phyloP scores from a whole-genome alignment of 2,329 filamentous ascomycete genomes.

The Sphaerulina vaccinii region DNA sequence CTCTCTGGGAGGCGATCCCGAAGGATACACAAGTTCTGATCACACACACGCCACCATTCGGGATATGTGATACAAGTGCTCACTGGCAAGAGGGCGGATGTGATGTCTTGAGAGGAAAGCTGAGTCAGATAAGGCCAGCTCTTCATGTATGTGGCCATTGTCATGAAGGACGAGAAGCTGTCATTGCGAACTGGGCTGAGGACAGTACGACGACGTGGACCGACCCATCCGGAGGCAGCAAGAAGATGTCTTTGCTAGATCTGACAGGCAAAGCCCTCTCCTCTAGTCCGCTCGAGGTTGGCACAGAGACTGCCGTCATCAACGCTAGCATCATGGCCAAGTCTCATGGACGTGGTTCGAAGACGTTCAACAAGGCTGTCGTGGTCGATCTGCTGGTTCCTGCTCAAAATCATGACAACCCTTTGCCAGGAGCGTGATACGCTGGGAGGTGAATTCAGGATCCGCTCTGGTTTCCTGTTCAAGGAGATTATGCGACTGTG shows the following conservation, averaged over 20 bases:
- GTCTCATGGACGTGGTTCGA: slow-evolving; percentile 54
- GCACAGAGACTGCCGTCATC: slow-evolving; percentile 72
- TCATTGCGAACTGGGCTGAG: slow-evolving; percentile 59
- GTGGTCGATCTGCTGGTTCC: slow-evolving; percentile 65
- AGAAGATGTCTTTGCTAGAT: slow-evolving; percentile 64
- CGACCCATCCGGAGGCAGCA: slow-evolving; percentile 58
- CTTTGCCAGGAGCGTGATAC: no score
- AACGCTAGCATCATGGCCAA: slow-evolving; percentile 75
- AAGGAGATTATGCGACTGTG: no score
- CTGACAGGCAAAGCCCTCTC: slow-evolving; percentile 47
- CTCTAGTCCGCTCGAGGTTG: background rate
- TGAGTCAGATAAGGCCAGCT: slow-evolving; percentile 62
- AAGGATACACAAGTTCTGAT: slow-evolving; percentile 64
- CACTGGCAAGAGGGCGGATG: slow-evolving; percentile 57
- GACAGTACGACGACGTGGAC: slow-evolving; percentile 47
- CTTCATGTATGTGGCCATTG: slow-evolving; percentile 71
- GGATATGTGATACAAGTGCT: slow-evolving; percentile 54
- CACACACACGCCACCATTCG: slow-evolving; percentile 67
- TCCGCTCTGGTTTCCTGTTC: no score
- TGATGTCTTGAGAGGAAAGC: slow-evolving; percentile 54
- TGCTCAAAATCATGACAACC: no score
- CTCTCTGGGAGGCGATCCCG: slow-evolving; percentile 63
- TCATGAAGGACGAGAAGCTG: slow-evolving; percentile 65
- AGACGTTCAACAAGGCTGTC: slow-evolving; percentile 72
- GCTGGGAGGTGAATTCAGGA: no score